Percentiles rank a stretch among this genome's conserved stretches.
These are phyloP conservation scores for Fusarium newnesense DNA, from an alignment of 2,329 filamentous ascomycete species.

Conservation along the genomic window DNA sequence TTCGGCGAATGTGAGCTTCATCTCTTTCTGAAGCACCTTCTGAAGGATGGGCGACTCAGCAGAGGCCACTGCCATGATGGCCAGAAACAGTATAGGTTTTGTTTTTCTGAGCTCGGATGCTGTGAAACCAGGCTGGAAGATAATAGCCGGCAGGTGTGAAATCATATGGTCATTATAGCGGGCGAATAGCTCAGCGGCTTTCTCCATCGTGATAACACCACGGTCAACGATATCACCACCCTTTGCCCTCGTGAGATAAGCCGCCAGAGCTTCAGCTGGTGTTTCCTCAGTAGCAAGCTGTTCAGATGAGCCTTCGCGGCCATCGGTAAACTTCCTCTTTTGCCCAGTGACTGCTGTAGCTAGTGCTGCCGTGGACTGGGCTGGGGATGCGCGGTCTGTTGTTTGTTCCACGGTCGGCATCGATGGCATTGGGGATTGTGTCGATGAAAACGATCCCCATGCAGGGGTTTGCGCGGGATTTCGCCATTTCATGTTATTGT, in stretches of 20 bases:
- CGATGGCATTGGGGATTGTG: constrained; percentile 21
- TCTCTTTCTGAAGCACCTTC: constrained; percentile 70
- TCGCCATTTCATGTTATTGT: constrained; percentile 22
- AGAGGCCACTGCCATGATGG: constrained; percentile 73
- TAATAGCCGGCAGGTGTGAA: constrained; percentile 69
- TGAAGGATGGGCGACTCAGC: constrained; percentile 68
- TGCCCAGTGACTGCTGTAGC: constrained; percentile 35
- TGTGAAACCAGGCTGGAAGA: constrained; percentile 66
- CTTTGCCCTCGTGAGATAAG: constrained; percentile 40
- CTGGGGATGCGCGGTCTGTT: constrained; percentile 20
- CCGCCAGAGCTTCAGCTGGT: constrained; percentile 29
- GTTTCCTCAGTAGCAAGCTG: constrained; percentile 26
- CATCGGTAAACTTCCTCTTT: constrained; percentile 48
- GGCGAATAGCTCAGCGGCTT: constrained; percentile 65
- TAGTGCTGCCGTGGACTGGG: constrained; percentile 11
- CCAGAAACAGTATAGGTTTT: constrained; percentile 75
- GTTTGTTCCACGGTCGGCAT: constrained; percentile 22
- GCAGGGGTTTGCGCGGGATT: constrained; percentile 6
- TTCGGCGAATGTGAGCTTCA: constrained; percentile 79
- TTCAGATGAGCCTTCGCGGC: constrained; percentile 25
- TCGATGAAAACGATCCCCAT: constrained; percentile 31
- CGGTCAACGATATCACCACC: constrained; percentile 66
- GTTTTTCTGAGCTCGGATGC: constrained; percentile 65
- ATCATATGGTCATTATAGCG: constrained; percentile 70
- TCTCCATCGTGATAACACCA: constrained; percentile 66